Evolutionary conservation across 257 asterid genomes (phyloP).

Genomic region (Prunella vulgaris): DNA sequence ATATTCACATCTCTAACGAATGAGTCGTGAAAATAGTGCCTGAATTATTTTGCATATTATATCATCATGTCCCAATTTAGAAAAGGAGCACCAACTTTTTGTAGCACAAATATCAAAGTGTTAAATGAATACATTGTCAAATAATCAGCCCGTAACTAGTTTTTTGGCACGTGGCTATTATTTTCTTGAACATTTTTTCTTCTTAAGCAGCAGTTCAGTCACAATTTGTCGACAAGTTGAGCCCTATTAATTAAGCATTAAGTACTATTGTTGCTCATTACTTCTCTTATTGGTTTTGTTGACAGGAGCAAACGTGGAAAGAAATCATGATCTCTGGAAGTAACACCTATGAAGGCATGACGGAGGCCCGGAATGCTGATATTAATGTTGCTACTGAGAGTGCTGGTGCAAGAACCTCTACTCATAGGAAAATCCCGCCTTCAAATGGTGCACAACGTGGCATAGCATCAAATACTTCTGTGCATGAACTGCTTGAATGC

Average conservation of each 20-base stretch:
- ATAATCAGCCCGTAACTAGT: constrained; percentile 2
- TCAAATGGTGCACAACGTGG: constrained; percentile 37
- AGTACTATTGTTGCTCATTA: neutral
- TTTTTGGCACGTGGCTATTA: neutral
- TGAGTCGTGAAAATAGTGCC: neutral
- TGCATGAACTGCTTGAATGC: constrained; percentile 75
- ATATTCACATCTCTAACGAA: neutral
- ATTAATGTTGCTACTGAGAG: constrained; percentile 44
- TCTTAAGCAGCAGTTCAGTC: too few species aligned
- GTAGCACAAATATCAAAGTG: neutral
- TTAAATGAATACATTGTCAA: neutral
- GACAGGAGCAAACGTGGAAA: constrained; percentile 16
- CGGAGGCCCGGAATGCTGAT: constrained; percentile 38
- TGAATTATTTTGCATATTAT: neutral
- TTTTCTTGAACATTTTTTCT: neutral
- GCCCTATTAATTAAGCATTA: neutral
- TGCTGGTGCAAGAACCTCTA: constrained; percentile 39
- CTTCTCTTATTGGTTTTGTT: constrained; percentile 5
- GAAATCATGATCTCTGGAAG: constrained; percentile 59
- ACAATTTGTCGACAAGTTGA: neutral
- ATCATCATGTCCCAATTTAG: neutral
- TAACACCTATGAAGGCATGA: constrained; percentile 34
- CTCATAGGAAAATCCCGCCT: constrained; percentile 39
- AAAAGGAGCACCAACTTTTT: neutral
- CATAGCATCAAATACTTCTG: constrained; percentile 46